phyloP scores from a whole-genome alignment of 163 green algal genomes.

The Prototheca wickerhamii region DNA sequence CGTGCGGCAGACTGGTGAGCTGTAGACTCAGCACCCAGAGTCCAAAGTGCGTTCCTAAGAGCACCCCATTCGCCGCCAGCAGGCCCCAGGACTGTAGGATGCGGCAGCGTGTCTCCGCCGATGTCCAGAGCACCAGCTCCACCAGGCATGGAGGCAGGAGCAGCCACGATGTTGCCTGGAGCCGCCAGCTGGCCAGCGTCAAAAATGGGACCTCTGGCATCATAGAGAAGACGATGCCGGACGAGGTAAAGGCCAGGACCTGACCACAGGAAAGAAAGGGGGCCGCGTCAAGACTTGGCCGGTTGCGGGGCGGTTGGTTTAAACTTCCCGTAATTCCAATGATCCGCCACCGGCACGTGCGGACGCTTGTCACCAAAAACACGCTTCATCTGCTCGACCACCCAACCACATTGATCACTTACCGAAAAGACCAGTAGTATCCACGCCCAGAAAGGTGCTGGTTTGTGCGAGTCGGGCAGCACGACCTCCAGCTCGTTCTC shows the following conservation, averaged over 20 bases:
- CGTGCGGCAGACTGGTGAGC: conserved; percentile 61
- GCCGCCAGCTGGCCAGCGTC: conserved; percentile 58
- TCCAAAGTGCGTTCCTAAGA: conserved; percentile 61
- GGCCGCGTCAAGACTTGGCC: too few relatives aligned
- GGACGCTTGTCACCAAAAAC: too few relatives aligned
- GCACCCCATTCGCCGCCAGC: conserved; percentile 36
- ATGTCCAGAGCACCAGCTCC: conserved; percentile 28
- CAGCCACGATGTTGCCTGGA: conserved; percentile 52
- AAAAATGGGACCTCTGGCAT: conserved; percentile 58
- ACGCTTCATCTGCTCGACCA: too few relatives aligned
- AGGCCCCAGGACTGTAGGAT: conserved; percentile 9
- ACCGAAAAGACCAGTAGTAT: not conserved
- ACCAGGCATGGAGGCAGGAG: conserved; percentile 26
- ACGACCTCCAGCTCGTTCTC: too few relatives aligned
- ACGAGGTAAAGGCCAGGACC: conserved; percentile 53
- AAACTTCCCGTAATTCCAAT: too few relatives aligned
- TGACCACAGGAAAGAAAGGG: too few relatives aligned
- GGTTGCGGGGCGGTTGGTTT: too few relatives aligned
- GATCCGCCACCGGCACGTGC: too few relatives aligned
- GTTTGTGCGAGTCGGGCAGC: too few relatives aligned
- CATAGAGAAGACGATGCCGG: conserved; percentile 49
- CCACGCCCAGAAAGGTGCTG: not conserved
- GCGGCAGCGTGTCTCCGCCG: conserved; percentile 9
- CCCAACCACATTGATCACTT: not conserved
- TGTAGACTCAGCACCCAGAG: conserved; percentile 54